Percentiles rank a stretch among this genome's conserved stretches.
Conservation (phyloP, 1,284 basidiomycete genomes). For the Thecaphora thlaspeos region DNA sequence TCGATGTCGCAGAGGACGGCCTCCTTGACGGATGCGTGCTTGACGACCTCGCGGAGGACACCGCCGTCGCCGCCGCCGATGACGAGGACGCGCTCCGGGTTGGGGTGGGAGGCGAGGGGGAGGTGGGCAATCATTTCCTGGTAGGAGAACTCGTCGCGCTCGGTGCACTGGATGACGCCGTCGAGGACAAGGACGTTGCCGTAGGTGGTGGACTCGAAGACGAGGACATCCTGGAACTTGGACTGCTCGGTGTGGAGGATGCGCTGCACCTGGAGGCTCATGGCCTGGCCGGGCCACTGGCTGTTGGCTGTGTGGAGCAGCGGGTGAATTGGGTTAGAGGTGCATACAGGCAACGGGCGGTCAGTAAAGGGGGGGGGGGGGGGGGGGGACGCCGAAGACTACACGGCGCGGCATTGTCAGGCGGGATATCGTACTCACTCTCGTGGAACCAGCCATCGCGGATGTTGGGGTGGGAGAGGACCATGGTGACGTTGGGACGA, state of each 20-base stretch:
- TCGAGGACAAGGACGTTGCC: constrained; percentile 93
- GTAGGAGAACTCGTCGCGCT: constrained; percentile 98
- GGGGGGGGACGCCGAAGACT: background rate
- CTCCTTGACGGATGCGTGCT: constrained; percentile 85
- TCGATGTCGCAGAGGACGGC: constrained; percentile 98
- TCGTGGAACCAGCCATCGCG: constrained; percentile 97
- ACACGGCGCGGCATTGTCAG: too few relatives aligned
- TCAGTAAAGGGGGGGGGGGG: background rate
- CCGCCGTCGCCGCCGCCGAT: constrained; percentile 78
- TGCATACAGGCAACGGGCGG: background rate
- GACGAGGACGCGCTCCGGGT: constrained; percentile 92
- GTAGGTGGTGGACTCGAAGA: constrained; percentile 49
- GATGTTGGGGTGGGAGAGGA: constrained; percentile 57
- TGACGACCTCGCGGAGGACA: constrained; percentile 94
- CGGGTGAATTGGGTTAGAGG: too few relatives aligned
- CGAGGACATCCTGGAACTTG: constrained; percentile 75
- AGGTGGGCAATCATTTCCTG: constrained; percentile 99
- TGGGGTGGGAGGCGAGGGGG: constrained; percentile 89
- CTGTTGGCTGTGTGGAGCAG: constrained; percentile 66
- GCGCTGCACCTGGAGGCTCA: constrained; percentile 70
- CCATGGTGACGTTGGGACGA: constrained; percentile 2
- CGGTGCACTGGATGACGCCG: constrained; percentile 93
- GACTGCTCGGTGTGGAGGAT: constrained; percentile 93
- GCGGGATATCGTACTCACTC: constrained; percentile 60
- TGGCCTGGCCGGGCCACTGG: constrained; percentile 80